Base-by-base conservation (phyloP, 2,329 filamentous ascomycete species). In the Venturia carpophila region DNA sequence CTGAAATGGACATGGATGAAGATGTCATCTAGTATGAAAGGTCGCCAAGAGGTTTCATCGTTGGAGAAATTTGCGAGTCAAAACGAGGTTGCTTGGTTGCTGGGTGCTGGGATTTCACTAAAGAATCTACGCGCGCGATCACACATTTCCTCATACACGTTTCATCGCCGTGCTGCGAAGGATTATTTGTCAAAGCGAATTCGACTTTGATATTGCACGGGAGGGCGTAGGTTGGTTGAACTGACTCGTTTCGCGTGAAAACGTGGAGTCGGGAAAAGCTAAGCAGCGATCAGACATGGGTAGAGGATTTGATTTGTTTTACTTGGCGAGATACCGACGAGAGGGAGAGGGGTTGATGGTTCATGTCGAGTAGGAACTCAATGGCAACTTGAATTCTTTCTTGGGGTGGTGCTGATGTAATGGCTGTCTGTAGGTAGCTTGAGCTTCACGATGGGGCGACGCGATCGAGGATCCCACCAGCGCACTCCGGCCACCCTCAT, bases 1-100 rank as follows among this genome's bases (percentile, higher is more conserved):
- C 61, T 27, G 61, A 52, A 30, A 6, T 61, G 39, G 21, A 61
- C 21, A 61, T 61, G 60, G 60, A 61, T 27, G 39, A 61, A 10
- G 60, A 61, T 37, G 34, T 61, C 11, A 34, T 61, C 15, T 37
- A 61, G 17, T 61, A 61, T 24, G 6, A 21, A 2, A 24, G 45
- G 6, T 9, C n/a, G 52, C 21, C 5, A 58, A 37, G 30, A 30
- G 15, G 15, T 13, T 19, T 37, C 13, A 21, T 37, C 5, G 5
- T 13, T 3, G 30, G 52, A 19, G 19, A 37, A 15, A 11, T 37
- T n/a, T 21, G 17, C 27, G 19, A 21, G 17, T 41, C 39, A 41
- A 11, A 41, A 2, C n/a, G 27, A 58, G 30, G 27, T 34, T 37
- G 19, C 2, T 37, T 37, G 30, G 27, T 34, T 37, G 19, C 2